These are phyloP conservation scores for apple (Malus domestica) DNA, from an alignment of 306 rosid species.

Conservation along the genomic window DNA sequence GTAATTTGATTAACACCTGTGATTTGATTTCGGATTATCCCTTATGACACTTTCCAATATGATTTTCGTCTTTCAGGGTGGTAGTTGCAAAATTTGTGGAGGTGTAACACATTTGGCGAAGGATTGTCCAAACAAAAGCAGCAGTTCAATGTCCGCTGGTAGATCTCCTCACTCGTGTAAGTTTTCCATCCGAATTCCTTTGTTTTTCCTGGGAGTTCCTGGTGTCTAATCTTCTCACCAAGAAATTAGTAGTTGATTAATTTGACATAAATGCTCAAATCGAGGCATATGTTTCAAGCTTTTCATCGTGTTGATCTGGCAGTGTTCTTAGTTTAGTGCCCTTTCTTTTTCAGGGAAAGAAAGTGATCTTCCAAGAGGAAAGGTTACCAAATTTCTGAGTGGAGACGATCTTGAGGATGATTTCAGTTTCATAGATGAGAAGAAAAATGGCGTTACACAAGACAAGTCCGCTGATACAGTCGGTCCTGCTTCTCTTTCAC, in stretches of 20 bases:
- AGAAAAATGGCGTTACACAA: slow-evolving; percentile 19
- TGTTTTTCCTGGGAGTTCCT: background rate
- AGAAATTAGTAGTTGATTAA: background rate
- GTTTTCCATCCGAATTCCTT: slow-evolving; percentile 7
- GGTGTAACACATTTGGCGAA: slow-evolving; percentile 91
- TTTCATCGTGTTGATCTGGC: background rate
- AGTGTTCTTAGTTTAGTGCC: slow-evolving; percentile 1
- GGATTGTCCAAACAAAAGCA: slow-evolving; percentile 77
- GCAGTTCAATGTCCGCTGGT: slow-evolving; percentile 19
- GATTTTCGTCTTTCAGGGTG: slow-evolving; percentile 49
- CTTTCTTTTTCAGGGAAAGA: slow-evolving; percentile 33
- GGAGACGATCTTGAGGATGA: slow-evolving; percentile 93
- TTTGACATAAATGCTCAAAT: background rate
- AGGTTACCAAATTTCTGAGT: slow-evolving; percentile 49
- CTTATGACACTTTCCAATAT: slow-evolving; percentile 3
- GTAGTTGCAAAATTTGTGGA: slow-evolving; percentile 87
- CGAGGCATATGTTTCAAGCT: background rate
- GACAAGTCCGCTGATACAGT: slow-evolving; percentile 24
- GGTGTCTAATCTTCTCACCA: background rate
- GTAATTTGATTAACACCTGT: slow-evolving; percentile 22
- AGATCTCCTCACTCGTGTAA: slow-evolving; percentile 26
- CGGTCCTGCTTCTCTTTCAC: slow-evolving; percentile 10
- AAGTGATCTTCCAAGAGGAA: slow-evolving; percentile 38
- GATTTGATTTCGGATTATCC: background rate
- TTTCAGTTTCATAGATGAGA: slow-evolving; percentile 41